These are phyloP conservation scores for Diaporthe eres DNA, from an alignment of 2,329 filamentous ascomycete genomes.

Conservation along the genomic window DNA sequence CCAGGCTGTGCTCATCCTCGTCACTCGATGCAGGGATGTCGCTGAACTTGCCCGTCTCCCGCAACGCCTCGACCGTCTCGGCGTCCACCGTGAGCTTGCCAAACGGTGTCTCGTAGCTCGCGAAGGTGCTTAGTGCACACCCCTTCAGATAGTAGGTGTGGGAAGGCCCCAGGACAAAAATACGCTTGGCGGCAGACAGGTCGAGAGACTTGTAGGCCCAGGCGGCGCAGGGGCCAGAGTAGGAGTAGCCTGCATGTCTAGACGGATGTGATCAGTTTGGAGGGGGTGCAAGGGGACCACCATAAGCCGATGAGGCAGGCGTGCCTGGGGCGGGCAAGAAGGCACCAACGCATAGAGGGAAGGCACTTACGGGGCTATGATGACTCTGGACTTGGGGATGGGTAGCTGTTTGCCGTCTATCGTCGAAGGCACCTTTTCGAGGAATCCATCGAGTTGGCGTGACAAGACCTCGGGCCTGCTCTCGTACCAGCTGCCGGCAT, in stretches of 20 bases:
- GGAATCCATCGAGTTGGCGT: constrained; percentile 79
- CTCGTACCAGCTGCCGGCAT: constrained; percentile 92
- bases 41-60: constrained; percentile 67
- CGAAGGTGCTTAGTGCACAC: constrained; percentile 82
- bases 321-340: constrained; percentile 31
- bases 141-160: constrained; percentile 87
- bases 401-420: constrained; percentile 76
- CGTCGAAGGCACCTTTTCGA: constrained; percentile 77
- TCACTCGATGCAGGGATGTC: constrained; percentile 78
- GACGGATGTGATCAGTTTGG: constrained; percentile 24
- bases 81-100: constrained; percentile 78
- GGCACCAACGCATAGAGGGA: constrained; percentile 14
- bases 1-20: constrained; percentile 89
- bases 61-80: constrained; percentile 65
- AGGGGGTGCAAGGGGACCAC: background rate
- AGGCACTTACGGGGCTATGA: constrained; percentile 89
- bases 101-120: constrained; percentile 80
- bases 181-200: constrained; percentile 83
- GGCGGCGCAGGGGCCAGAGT: constrained; percentile 91
- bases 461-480: constrained; percentile 71
- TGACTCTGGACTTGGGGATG: constrained; percentile 80
- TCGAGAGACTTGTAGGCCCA: constrained; percentile 95
- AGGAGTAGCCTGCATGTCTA: constrained; percentile 94
- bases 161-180: constrained; percentile 94
- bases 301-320: background rate